phyloP scores from a whole-genome alignment of 805 yeast species.

The Saccharomycopsis sp. region DNA sequence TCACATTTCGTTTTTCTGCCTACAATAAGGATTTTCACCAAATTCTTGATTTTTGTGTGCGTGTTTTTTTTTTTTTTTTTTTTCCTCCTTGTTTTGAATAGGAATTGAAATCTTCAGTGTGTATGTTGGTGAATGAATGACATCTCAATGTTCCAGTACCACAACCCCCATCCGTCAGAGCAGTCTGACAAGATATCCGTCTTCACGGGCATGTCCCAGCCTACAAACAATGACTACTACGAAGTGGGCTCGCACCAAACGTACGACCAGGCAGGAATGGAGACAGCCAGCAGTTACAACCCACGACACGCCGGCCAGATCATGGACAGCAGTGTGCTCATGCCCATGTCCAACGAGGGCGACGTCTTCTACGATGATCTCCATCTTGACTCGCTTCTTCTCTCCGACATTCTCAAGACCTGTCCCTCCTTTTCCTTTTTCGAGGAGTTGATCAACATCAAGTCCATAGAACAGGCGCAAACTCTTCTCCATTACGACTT shows the following conservation, averaged over 20 bases:
- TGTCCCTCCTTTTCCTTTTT: constrained; percentile 20
- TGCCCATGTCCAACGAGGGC: not conserved
- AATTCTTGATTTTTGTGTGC: too few species aligned
- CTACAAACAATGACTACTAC: constrained; percentile 3
- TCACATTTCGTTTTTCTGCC: too few species aligned
- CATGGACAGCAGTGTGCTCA: not conserved
- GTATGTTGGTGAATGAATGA: not conserved
- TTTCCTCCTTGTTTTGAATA: not conserved
- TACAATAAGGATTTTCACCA: too few species aligned
- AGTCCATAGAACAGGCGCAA: constrained; percentile 18
- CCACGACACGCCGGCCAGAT: not conserved
- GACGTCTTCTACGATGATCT: constrained; percentile 5
- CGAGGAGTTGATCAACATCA: constrained; percentile 20
- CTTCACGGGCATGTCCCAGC: not conserved
- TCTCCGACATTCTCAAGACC: constrained; percentile 20
- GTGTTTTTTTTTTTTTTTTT: not conserved
- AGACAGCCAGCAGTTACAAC: not conserved
- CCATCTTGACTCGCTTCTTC: constrained; percentile 13
- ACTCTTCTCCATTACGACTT: constrained; percentile 19
- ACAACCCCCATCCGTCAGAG: not conserved
- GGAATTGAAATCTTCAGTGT: not conserved
- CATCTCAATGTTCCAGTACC: constrained; percentile 3
- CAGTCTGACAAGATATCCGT: constrained; percentile 4
- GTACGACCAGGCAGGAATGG: not conserved
- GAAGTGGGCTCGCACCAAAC: constrained; percentile 6